Percentiles rank a stretch among this genome's conserved stretches.
These are phyloP conservation scores for Dothideomycetes sp. DNA, from an alignment of 2,329 filamentous ascomycete genomes.

Conservation along the genomic window DNA sequence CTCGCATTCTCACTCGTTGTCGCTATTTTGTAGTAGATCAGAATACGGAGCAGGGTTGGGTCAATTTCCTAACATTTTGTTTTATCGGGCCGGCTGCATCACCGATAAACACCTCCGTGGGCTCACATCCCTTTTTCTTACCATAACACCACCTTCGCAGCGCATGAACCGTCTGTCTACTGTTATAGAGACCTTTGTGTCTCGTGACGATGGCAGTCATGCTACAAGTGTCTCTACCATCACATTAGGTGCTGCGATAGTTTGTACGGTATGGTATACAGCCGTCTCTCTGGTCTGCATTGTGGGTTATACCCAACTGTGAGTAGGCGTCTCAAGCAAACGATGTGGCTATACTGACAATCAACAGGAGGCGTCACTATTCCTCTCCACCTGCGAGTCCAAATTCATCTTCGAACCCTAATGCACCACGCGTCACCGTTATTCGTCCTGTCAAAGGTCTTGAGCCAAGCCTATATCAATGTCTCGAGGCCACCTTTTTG, in stretches of 20 bases:
- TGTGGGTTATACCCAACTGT: constrained; percentile 11
- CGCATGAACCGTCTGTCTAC: constrained; percentile 21
- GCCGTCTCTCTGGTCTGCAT: constrained; percentile 12
- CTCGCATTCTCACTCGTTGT: no score
- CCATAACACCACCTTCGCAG: constrained; percentile 7
- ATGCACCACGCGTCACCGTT: constrained; percentile 72
- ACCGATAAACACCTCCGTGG: no score
- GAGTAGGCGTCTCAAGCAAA: not conserved
- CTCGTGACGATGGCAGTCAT: constrained; percentile 5
- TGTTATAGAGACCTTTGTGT: constrained; percentile 18
- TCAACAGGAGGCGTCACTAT: constrained; percentile 46
- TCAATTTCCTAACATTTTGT: no score
- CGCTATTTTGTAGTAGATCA: no score
- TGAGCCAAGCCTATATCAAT: constrained; percentile 84
- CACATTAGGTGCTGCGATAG: constrained; percentile 19
- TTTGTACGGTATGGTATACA: constrained; percentile 26
- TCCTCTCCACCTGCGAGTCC: constrained; percentile 31
- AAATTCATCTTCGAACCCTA: constrained; percentile 25
- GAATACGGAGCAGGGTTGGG: no score
- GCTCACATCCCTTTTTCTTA: not conserved
- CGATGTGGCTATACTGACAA: constrained; percentile 12
- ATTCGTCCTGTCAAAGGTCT: constrained; percentile 90
- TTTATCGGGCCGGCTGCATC: constrained; percentile 1
- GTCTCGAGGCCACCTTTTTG: constrained; percentile 73
- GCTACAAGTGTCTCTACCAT: constrained; percentile 18